Evolutionary conservation across 129 eudicot genomes (phyloP), one percentile per base, ranked within the genome.

Genomic region (Calendula officinalis): DNA sequence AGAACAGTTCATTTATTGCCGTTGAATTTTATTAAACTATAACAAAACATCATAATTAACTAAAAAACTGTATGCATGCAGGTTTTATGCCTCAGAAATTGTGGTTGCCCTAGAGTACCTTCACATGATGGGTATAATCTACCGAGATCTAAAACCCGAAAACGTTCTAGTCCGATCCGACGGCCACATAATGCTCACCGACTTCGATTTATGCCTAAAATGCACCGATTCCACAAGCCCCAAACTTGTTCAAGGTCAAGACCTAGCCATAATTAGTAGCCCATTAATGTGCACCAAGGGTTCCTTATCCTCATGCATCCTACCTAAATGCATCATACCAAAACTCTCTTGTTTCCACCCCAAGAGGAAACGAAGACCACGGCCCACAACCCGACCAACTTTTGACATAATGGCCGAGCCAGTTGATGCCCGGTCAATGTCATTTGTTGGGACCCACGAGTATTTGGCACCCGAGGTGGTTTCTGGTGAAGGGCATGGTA

Each of bases 391-490:
- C 62, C 75, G 64, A 3, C 71, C 79, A 45, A 16, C 77, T 27
- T 69, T 79, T 3, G 78, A 79, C 66, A 69, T 88, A 34, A 80
- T 82, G 10, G 83, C 87, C 0, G 96, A 88, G 79, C 96, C 96
- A 32, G 73, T 73, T 1, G 92, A 88, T 8, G 82, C 89, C 7
- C 75, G 96, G 7, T 88, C 96, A 1, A 88, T 82, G 96, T 82
- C 96, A 2, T 88, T 88, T 51, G 96, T 88, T 4, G 96, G 96
- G 14, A 88, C 96, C 30, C 88, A 84, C 34, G 92, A 88, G 79
- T 88, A 84, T 59, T 61, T 88, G n/a, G 85, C 96, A 3, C 92
- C 89, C 0, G 92, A 88, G 32, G 84, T 84, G 27, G 96, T 84
- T 8, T 75, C 83, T 0, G 96, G 92, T 0, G 89, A 88, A 75